These are phyloP conservation scores for Moesziomyces parantarcticus DNA, from an alignment of 1,284 basidiomycete species.

Conservation along the genomic window DNA sequence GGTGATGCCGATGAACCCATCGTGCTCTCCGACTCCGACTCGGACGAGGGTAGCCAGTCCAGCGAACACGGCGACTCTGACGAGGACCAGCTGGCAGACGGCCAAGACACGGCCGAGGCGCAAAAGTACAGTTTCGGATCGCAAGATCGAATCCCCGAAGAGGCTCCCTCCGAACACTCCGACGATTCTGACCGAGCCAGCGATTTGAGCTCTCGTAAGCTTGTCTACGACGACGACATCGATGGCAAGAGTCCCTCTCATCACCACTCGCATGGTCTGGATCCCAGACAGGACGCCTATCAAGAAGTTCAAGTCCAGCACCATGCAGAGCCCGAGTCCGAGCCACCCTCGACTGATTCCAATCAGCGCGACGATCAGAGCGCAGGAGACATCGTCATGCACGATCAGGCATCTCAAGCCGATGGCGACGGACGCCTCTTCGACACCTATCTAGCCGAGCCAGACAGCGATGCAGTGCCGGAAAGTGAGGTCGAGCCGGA, in stretches of 20 bases:
- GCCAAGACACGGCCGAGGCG: not conserved
- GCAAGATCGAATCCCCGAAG: not conserved
- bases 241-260: not conserved
- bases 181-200: not conserved
- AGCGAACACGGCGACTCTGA: constrained; percentile 2
- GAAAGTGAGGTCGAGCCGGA: constrained; percentile 41
- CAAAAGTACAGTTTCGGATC: not conserved
- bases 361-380: not conserved
- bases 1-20: constrained; percentile 45
- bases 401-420: not conserved
- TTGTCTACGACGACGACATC: not conserved
- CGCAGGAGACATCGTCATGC: not conserved
- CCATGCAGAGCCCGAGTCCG: not conserved
- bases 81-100: not conserved
- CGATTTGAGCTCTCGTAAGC: not conserved
- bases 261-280: not conserved
- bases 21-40: constrained; percentile 46
- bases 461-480: constrained; percentile 25
- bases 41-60: constrained; percentile 19
- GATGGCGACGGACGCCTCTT: not conserved
- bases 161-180: not conserved
- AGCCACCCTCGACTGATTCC: not conserved
- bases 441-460: not conserved
- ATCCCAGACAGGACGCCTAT: not conserved
- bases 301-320: not conserved